Evolutionary conservation across 2,329 filamentous ascomycete genomes (phyloP).

Genomic region (Penicillium olsonii): DNA sequence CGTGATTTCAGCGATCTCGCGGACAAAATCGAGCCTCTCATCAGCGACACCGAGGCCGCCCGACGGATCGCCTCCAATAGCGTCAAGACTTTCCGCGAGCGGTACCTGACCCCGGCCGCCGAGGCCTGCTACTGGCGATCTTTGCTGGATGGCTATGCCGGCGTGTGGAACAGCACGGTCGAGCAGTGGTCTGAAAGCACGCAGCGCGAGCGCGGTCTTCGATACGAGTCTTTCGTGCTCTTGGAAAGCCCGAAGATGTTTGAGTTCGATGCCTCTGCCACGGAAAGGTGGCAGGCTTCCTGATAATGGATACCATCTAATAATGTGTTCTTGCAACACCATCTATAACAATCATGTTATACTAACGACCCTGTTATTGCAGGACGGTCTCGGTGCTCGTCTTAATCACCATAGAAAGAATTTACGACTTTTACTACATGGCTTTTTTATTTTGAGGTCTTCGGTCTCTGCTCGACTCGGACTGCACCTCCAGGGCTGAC

Average conservation of each 20-base stretch:
- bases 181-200: conserved; percentile 12
- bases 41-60: conserved; percentile 41
- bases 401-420: background rate
- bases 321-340: background rate
- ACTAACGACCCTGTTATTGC: background rate
- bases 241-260: conserved; percentile 30
- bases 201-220: conserved; percentile 22
- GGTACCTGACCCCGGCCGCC: conserved; percentile 53
- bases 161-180: conserved; percentile 26
- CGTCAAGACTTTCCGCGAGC: conserved; percentile 48
- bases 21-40: conserved; percentile 40
- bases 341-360: background rate
- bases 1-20: conserved; percentile 59
- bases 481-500: too few relatives aligned
- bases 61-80: conserved; percentile 50
- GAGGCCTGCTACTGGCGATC: conserved; percentile 56
- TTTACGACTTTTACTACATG: background rate
- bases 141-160: conserved; percentile 37
- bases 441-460: too few relatives aligned
- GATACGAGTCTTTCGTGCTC: conserved; percentile 36
- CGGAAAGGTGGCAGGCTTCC: conserved; percentile 1
- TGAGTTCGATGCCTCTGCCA: conserved; percentile 20
- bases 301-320: background rate
- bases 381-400: background rate
- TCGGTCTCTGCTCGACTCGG: too few relatives aligned